phyloP scores from a whole-genome alignment of 495 filamentous ascomycete genomes.

The Neurospora discreta region DNA sequence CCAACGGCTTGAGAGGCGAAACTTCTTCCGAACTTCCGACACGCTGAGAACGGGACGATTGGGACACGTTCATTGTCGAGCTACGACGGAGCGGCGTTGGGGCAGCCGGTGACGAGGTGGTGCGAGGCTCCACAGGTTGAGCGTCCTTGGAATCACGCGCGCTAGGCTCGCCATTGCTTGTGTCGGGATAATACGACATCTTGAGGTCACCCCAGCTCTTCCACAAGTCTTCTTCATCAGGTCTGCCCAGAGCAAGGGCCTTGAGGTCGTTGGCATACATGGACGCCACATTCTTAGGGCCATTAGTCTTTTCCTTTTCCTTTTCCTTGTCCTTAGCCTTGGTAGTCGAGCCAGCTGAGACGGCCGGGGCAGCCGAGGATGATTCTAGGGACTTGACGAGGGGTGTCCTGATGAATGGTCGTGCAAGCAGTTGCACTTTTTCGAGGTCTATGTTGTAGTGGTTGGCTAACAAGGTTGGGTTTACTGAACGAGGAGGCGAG shows the following conservation, averaged over 20 bases:
- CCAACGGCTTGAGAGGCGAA: conserved; percentile 20
- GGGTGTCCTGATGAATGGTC: conserved; percentile 66
- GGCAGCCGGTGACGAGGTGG: conserved; percentile 23
- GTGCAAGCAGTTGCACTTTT: conserved; percentile 67
- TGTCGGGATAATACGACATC: conserved; percentile 34
- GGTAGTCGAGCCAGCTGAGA: conserved; percentile 18
- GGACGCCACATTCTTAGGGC: conserved; percentile 33
- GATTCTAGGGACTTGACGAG: conserved; percentile 13
- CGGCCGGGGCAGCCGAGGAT: conserved; percentile 4
- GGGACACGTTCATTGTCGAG: conserved; percentile 27
- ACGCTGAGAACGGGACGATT: conserved; percentile 27
- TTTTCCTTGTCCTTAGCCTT: not conserved
- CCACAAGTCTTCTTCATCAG: conserved; percentile 32
- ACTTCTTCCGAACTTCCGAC: conserved; percentile 24
- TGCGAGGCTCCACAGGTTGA: conserved; percentile 3
- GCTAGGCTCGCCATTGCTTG: conserved; percentile 3
- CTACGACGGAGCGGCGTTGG: conserved; percentile 39
- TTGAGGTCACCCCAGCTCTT: conserved; percentile 41
- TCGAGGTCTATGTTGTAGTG: conserved; percentile 96
- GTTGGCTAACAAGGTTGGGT: conserved; percentile 59
- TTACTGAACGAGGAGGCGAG: conserved; percentile 48
- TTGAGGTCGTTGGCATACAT: conserved; percentile 70
- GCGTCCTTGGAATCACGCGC: not conserved
- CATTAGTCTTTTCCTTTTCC: conserved; percentile 51
- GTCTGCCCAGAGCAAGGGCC: conserved; percentile 46